These are phyloP conservation scores for Theileria annulata DNA, from an alignment of 169 alveolate species.

Conservation along the genomic window DNA sequence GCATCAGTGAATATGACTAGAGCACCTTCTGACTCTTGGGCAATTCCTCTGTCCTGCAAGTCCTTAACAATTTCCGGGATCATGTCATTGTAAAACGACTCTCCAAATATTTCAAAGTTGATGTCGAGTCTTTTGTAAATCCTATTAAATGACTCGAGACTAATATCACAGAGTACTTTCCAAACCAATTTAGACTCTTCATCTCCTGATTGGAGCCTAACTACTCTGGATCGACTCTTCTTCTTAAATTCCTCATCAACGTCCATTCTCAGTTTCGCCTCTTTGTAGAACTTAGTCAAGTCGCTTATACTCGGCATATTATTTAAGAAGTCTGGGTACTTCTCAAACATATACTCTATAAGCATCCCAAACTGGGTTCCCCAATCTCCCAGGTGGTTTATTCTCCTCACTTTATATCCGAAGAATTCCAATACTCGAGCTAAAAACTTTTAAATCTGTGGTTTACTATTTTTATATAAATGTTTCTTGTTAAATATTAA, in stretches of 20 bases:
- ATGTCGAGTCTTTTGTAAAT: conserved; percentile 84
- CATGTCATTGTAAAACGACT: conserved; percentile 91
- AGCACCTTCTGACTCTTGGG: conserved; percentile 92
- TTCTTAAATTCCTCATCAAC: conserved; percentile 84
- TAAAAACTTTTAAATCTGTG: neutral
- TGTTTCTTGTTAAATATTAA: neutral
- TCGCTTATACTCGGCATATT: conserved; percentile 91
- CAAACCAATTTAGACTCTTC: conserved; percentile 82
- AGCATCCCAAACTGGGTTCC: conserved; percentile 99
- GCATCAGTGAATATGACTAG: conserved; percentile 86
- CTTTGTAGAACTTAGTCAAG: conserved; percentile 92
- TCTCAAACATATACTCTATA: conserved; percentile 85
- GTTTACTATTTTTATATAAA: neutral
- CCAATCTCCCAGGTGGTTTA: conserved; percentile 99
- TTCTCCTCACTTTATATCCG: conserved; percentile 84
- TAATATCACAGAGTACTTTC: conserved; percentile 85
- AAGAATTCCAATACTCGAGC: conserved; percentile 70
- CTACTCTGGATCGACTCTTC: conserved; percentile 81
- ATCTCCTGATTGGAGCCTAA: conserved; percentile 86
- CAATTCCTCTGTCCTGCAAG: conserved; percentile 78
- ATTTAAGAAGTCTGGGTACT: conserved; percentile 89
- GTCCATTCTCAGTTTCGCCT: conserved; percentile 88
- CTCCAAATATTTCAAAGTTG: conserved; percentile 89
- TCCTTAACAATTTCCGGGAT: conserved; percentile 82
- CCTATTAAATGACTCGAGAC: conserved; percentile 80